These are phyloP conservation scores for Mortierella sp. DNA, from an alignment of 371 early-diverging fungal species.

Conservation along the genomic window DNA sequence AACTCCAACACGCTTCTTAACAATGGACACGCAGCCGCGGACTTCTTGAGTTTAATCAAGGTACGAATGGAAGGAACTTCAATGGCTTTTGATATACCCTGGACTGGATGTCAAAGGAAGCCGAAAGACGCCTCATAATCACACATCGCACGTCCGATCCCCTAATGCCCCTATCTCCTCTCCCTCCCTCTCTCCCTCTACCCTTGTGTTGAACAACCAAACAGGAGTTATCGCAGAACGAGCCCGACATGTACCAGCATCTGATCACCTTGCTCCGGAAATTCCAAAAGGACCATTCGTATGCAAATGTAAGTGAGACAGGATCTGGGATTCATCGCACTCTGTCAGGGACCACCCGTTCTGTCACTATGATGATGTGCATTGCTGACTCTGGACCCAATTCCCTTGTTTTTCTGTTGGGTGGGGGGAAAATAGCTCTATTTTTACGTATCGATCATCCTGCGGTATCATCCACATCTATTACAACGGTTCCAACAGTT, in stretches of 20 bases:
- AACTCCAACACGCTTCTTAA: slow-evolving; percentile 14
- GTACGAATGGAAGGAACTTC: slow-evolving; percentile 4
- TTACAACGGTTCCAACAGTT: slow-evolving; percentile 49
- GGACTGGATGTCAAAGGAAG: too few species aligned
- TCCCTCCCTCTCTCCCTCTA: too few species aligned
- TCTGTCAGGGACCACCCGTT: too few species aligned
- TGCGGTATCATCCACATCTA: slow-evolving; percentile 49
- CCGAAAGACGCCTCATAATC: too few species aligned
- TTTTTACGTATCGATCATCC: slow-evolving; percentile 50
- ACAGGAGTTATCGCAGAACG: slow-evolving; percentile 44
- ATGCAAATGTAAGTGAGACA: slow-evolving; percentile 39
- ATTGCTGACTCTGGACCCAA: neutral
- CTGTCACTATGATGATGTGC: too few species aligned
- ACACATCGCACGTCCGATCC: too few species aligned
- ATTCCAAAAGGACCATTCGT: slow-evolving; percentile 52
- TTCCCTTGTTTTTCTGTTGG: neutral
- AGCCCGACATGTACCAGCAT: slow-evolving; percentile 54
- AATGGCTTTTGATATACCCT: too few species aligned
- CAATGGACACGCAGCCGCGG: slow-evolving; percentile 35
- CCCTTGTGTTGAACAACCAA: too few species aligned
- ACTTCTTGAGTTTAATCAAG: slow-evolving; percentile 50
- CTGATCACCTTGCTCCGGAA: slow-evolving; percentile 47
- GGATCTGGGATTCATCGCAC: too few species aligned
- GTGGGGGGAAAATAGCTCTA: slow-evolving; percentile 25
- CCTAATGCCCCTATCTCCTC: too few species aligned